Base-by-base conservation (phyloP, 352 stramenopile species). In the Globisporangium nunn region DNA sequence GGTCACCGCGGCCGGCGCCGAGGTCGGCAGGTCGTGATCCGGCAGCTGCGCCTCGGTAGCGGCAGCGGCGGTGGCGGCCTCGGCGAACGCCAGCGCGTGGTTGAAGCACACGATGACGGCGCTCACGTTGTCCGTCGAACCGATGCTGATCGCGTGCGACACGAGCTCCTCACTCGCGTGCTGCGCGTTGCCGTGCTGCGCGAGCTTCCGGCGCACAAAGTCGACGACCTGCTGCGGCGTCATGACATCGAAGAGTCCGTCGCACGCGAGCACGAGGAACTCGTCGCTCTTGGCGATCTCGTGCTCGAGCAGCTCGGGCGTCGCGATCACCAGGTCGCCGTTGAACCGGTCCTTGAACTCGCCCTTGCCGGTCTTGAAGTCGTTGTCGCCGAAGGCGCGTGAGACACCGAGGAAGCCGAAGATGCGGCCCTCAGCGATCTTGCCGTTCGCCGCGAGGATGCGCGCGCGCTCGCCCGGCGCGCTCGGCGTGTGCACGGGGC, bases 241-340 rank as follows among this genome's bases (percentile, higher is more conserved):
- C 77, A 95, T 91, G 57, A 95, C 83, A 60, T 95, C 85, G 63
- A 89, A 95, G 6, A 95, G 70, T 28, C 85, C 85, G 59, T 95
- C 85, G 59, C 85, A 92, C 43, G 77, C 85, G 12, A 95, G 63
- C 12, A 95, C 77, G 43, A 93, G 66, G 40, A 95, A 95, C 59
- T 93, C 81, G 57, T 93, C 83, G 15, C 85, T 67, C 8, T 63
- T 57, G 4, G 66, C 66, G 18, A 90, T 70, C 18, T 72, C 57
- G 45, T 84, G 71, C 30, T 81, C 62, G 4, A 86, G 68, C 14
- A 95, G 50, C 31, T 95, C 82, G 5, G 85, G 85, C 11, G 67
- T 80, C 15, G 81, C 78, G 31, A 78, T 81, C 30, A 94, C 85
- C 10, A 94, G 61, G 58, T 92, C 81, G 46, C 84, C 84, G 23